phyloP scores from a whole-genome alignment of 805 yeast genomes.

The Yarrowia divulgata region DNA sequence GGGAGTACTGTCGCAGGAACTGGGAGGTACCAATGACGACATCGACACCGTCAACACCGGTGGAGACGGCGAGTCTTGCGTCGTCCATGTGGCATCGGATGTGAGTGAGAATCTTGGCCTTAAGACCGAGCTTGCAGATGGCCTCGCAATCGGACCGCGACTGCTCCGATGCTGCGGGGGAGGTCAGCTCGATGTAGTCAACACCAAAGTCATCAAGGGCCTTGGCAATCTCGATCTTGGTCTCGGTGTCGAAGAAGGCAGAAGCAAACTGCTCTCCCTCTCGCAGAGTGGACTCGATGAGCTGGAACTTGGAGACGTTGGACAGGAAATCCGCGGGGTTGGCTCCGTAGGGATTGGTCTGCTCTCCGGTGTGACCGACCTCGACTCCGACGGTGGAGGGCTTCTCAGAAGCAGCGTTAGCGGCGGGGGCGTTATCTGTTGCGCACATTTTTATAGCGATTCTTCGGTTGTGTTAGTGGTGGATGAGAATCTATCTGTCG shows the following conservation, averaged over 20 bases:
- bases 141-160: slow-evolving; percentile 94
- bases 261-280: slow-evolving; percentile 99
- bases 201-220: slow-evolving; percentile 98
- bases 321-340: slow-evolving; percentile 92
- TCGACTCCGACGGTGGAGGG: slow-evolving; percentile 35
- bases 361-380: slow-evolving; percentile 39
- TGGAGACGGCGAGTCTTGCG: slow-evolving; percentile 94
- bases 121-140: slow-evolving; percentile 94
- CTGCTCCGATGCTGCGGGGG: slow-evolving; percentile 98
- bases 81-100: slow-evolving; percentile 99
- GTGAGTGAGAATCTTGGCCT: slow-evolving; percentile 94
- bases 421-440: slow-evolving; percentile 39
- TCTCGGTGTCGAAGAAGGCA: slow-evolving; percentile 92
- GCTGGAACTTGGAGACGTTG: slow-evolving; percentile 85
- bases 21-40: slow-evolving; percentile 98
- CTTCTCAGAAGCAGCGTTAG: slow-evolving; percentile 26
- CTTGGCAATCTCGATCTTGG: slow-evolving; percentile 95
- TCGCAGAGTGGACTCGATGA: slow-evolving; percentile 93
- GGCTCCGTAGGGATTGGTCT: slow-evolving; percentile 87
- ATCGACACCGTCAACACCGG: slow-evolving; percentile 99
- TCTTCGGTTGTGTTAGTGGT: slow-evolving; percentile 16
- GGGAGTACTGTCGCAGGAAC: slow-evolving; percentile 91
- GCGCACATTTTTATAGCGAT: slow-evolving; percentile 32
- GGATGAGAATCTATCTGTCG: slow-evolving; percentile 17
- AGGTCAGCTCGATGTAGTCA: slow-evolving; percentile 95